Base-by-base conservation (phyloP, 768 basidiomycete species). In the Tricholoma furcatifolium region DNA sequence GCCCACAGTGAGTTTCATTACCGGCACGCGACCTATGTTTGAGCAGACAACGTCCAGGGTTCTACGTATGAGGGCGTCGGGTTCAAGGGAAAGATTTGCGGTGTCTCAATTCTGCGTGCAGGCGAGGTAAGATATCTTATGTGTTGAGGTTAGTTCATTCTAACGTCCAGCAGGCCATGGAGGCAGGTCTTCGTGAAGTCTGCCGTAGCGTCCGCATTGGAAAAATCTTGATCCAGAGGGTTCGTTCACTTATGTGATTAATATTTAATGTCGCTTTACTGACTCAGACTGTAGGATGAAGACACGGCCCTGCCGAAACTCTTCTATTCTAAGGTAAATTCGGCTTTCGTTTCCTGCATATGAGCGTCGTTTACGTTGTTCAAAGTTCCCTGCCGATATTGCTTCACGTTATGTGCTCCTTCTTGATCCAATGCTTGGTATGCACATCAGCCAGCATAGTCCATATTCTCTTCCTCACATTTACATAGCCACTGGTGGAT, bases 391-490 rank as follows among this genome's bases (percentile, higher is more conserved):
- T 2, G 88, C 87, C 62, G 96, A 98, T 67, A 97, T 98, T 52
- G 86, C 90, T 1, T 74, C 78, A 31, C 86, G 97, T 42, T 98
- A 96, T 66, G 92, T 94, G 43, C 84, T 99, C 34, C 83, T 99
- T 12, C 82, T 99, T 18, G 96, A 99, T 67, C 96, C 96, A 0
- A 99, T 99, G 96, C 83, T 98, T 43, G 93, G 93, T 93, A 62
- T 46, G 85, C 46, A 27, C 23, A 4, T 57, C 40, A 1, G 18
- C 17, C 39, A 30, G 17, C 15, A 6, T 31, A 15, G 21, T 9
- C 20, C 31, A 24, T 49, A 49, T 27, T 18, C 18, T 30, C 24
- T 39, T 6, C 4, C 35, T 12, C 18, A 18, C 17, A 14, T 14
- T 24, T 41, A 12, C 58, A 31, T 52, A 81, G 96, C 96, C 0